A percentile compares a stretch with the other conserved stretches of the same genome.
These are phyloP conservation scores for Phoma sp. DNA, from an alignment of 2,329 filamentous ascomycete genomes.

Conservation along the genomic window DNA sequence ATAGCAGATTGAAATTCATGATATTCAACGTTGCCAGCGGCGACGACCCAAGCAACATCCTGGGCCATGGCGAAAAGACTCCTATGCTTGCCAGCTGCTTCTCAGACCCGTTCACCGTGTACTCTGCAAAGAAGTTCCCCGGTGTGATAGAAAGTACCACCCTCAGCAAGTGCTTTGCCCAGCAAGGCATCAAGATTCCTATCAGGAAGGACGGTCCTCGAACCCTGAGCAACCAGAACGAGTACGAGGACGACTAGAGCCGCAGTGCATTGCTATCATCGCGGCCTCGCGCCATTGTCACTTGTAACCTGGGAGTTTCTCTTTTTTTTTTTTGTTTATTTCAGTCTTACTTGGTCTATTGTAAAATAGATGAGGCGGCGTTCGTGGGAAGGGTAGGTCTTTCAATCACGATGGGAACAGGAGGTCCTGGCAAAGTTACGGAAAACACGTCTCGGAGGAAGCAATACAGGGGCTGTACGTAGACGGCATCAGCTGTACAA, in stretches of 20 bases:
- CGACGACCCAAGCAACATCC: constrained; percentile 57
- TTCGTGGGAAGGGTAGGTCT: too few species aligned
- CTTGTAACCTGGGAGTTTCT: too few species aligned
- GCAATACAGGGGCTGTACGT: too few species aligned
- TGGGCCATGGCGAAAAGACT: constrained; percentile 74
- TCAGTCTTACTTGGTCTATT: too few species aligned
- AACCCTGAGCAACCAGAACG: constrained; percentile 51
- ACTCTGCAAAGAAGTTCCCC: constrained; percentile 96
- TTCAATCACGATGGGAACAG: too few species aligned
- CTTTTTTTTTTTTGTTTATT: too few species aligned
- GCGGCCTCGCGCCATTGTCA: background rate
- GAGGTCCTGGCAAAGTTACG: too few species aligned
- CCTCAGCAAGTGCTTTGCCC: constrained; percentile 89
- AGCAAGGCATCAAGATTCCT: constrained; percentile 94
- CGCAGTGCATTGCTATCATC: background rate
- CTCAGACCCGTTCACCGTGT: constrained; percentile 90
- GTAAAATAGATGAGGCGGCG: too few species aligned
- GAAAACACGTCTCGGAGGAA: too few species aligned
- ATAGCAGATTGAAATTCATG: constrained; percentile 67
- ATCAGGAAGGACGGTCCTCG: constrained; percentile 82
- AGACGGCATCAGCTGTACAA: too few species aligned
- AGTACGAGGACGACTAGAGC: constrained; percentile 51
- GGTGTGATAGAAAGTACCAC: constrained; percentile 93
- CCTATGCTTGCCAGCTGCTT: constrained; percentile 85
- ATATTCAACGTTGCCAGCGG: constrained; percentile 82